Percentiles rank a stretch among this genome's conserved stretches.
These are phyloP conservation scores for Medakamo hakoo DNA, from an alignment of 139 green algal genomes.

Conservation along the genomic window DNA sequence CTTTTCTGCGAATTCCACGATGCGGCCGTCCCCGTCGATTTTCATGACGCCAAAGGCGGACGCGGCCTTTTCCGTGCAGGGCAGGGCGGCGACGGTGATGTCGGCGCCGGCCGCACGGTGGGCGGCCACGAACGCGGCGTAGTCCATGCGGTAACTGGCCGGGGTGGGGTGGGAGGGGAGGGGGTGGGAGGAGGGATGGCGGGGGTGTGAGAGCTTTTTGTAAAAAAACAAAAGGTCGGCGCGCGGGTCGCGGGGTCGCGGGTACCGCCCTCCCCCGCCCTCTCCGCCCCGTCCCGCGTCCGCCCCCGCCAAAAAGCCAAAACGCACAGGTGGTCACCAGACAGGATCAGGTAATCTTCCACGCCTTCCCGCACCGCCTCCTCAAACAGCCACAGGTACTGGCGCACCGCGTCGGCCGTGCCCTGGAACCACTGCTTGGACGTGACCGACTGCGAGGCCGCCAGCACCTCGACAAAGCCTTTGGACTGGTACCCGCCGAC, in stretches of 20 bases:
- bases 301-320: too few species aligned
- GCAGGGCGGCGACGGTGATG: slow-evolving; percentile 96
- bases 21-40: slow-evolving; percentile 67
- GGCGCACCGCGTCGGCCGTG: slow-evolving; percentile 93
- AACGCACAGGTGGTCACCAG: slow-evolving; percentile 96
- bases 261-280: too few species aligned
- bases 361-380: slow-evolving; percentile 69
- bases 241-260: too few species aligned
- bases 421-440: slow-evolving; percentile 97
- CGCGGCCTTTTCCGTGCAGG: slow-evolving; percentile 76
- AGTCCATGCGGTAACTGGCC: slow-evolving; percentile 99
- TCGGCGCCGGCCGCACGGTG: slow-evolving; percentile 75
- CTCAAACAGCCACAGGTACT: slow-evolving; percentile 99
- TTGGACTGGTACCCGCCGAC: slow-evolving; percentile 63
- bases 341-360: slow-evolving; percentile 97
- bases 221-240: too few species aligned
- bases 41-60: slow-evolving; percentile 97
- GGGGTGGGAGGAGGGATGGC: too few species aligned
- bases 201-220: too few species aligned
- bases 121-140: slow-evolving; percentile 83
- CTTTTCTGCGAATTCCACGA: slow-evolving; percentile 97
- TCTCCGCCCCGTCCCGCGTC: too few species aligned
- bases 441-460: slow-evolving; percentile 74
- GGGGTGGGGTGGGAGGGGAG: too few species aligned
- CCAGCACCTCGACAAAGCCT: slow-evolving; percentile 98